Evolutionary conservation across 2,329 filamentous ascomycete genomes (phyloP), one percentile per base, ranked within the genome.

Genomic region (Aspergillus sp.): DNA sequence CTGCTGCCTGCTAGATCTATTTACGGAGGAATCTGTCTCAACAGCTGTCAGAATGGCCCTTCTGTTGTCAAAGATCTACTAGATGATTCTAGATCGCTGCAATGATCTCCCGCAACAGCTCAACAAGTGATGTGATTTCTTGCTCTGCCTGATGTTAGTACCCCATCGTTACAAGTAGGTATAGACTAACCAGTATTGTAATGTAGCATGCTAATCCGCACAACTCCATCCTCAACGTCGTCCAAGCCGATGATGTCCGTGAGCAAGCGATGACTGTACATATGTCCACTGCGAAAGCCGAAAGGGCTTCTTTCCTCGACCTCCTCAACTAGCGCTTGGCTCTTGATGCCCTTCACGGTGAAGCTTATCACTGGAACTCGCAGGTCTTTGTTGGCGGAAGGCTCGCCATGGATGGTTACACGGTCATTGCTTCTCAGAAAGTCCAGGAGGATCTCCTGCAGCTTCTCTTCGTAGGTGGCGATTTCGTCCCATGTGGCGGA

Each of bases 151-250:
- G n/a, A 45, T 5, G 21, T 55, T 36, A 55, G 53, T 28, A 47
- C 6, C 13, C 19, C 4, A 23, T 32, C 10, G 17, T 23, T 6
- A n/a, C n/a, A 4, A 36, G 6, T 12, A 12, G 32, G 5, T 12
- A 12, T 17, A 48, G 19, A 81, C 84, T 79, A 69, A 86, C 84
- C 70, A 2, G 87, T 90, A 67, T 91, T 91, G 70, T 91, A 91
- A 74, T 91, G 89, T 57, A 89, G 82, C 80, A 91, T 81, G 67
- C 87, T 90, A n/a, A 91, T 86, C 63, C 89, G 81, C 4, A 89
- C 82, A 8, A 91, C 84, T 0, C 88, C 89, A 65, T 90, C 82
- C 8, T 83, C 79, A 57, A 87, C 80, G 28, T 82, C 78, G 0
- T 79, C 82, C 53, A 90, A 74, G 0, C 81, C 81, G 39, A 91